Percentiles rank a stretch among this genome's conserved stretches.
phyloP scores from a whole-genome alignment of 1,284 basidiomycete genomes.

The Trichosporon sp. region DNA sequence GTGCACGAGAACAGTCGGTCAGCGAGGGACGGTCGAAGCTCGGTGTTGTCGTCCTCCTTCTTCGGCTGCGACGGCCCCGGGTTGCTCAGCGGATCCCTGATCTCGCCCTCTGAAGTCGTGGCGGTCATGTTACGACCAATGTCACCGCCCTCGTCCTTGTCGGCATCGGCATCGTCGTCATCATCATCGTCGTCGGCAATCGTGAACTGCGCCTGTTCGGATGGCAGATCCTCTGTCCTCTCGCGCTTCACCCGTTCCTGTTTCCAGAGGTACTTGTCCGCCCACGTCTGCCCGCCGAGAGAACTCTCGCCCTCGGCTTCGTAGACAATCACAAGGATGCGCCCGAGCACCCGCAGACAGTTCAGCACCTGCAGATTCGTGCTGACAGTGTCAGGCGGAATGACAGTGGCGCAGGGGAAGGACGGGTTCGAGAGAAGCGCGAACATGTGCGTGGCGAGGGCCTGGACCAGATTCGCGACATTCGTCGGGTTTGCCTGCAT shows the following conservation, averaged over 20 bases:
- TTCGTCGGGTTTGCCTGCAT: conserved; percentile 77
- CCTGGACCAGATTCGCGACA: conserved; percentile 69
- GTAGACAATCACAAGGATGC: conserved; percentile 80
- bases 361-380: conserved; percentile 78
- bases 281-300: conserved; percentile 11
- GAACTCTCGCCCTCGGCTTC: conserved; percentile 60
- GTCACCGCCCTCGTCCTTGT: conserved; percentile 32
- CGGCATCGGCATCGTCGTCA: conserved; percentile 22
- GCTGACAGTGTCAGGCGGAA: conserved; percentile 49
- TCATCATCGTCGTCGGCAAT: conserved; percentile 57
- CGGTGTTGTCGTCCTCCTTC: conserved; percentile 30
- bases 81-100: conserved; percentile 31
- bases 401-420: conserved; percentile 57
- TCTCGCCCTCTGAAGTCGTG: conserved; percentile 54
- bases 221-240: neutral
- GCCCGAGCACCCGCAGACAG: conserved; percentile 74
- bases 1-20: conserved; percentile 71
- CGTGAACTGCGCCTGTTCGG: conserved; percentile 58
- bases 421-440: conserved; percentile 72
- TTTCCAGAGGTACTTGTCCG: conserved; percentile 14
- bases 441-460: conserved; percentile 69
- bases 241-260: conserved; percentile 5
- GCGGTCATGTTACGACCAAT: conserved; percentile 9
- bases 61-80: conserved; percentile 7
- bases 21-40: conserved; percentile 62